Percentiles rank a stretch among this genome's conserved stretches.
Conservation (phyloP, 2,329 filamentous ascomycete genomes). For the Fusarium sp. region DNA sequence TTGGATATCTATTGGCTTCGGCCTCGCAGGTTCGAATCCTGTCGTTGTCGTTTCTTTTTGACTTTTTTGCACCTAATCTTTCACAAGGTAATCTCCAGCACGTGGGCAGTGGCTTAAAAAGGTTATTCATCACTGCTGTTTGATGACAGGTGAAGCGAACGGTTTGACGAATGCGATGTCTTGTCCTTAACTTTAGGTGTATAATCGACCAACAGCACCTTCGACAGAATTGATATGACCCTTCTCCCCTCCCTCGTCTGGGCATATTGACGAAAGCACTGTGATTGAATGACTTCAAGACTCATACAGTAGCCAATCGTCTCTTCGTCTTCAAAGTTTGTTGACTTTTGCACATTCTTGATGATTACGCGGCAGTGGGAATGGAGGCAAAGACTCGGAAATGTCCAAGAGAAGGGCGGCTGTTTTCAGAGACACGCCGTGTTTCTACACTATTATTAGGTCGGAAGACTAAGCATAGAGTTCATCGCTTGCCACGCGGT, state of each 20-base stretch:
- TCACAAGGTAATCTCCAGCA: neutral
- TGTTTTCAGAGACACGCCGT: slow-evolving; percentile 17
- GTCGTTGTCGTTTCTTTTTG: slow-evolving; percentile 6
- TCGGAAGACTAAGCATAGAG: neutral
- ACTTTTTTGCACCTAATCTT: neutral
- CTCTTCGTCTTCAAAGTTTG: neutral
- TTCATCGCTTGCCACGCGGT: neutral
- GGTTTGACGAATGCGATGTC: neutral
- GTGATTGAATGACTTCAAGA: neutral
- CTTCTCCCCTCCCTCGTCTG: neutral
- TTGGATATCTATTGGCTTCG: slow-evolving; percentile 21
- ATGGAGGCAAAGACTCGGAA: slow-evolving; percentile 19
- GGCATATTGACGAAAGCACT: neutral
- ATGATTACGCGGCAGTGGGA: slow-evolving; percentile 25
- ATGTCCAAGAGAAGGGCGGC: slow-evolving; percentile 10
- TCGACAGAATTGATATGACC: neutral
- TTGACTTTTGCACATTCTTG: neutral
- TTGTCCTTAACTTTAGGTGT: neutral
- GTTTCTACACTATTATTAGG: neutral
- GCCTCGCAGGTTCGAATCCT: slow-evolving; percentile 23
- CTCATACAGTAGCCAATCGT: neutral
- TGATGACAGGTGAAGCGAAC: neutral
- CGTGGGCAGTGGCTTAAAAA: too few species aligned
- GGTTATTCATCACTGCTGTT: neutral
- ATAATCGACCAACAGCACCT: neutral